Evolutionary conservation across 345 rosid species (phyloP), one percentile per base, ranked within the genome.

Genomic region (Boechera retrofracta): DNA sequence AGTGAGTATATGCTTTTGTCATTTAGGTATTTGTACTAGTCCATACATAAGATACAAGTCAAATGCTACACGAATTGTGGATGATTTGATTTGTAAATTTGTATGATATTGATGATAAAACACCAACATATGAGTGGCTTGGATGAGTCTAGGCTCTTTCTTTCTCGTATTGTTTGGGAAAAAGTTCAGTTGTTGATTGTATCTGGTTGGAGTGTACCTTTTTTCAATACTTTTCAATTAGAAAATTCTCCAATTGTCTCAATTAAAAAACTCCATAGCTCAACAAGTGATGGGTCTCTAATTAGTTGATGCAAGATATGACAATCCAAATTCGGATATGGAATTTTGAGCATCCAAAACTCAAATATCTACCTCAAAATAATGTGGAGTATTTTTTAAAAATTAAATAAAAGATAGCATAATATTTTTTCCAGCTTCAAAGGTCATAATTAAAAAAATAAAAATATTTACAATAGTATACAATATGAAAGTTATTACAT

Each of bases 71-170:
- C 18, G 39, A 21, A 6, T 32, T 64, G 64, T 53, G 38, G 4
- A 73, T 42, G 26, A 5, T 53, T 42, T 53, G 5, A 16, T 63
- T 11, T 33, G 36, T 1, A 33, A 18, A 12, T 32, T 47, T 13
- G 36, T 35, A 59, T 47, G 51, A 72, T 21, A 21, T 35, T 35
- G 32, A 39, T 54, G 41, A 31, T 54, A 38, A 31, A 64, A 29
- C 28, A 29, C 28, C 18, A 28, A 67, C 16, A 5, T 44, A 51
- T 59, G 74, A 75, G 47, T 60, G 69, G 64, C 49, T 69, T 52
- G 64, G 39, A 42, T 53, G 57, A 24, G 24, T 41, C 36, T 52
- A 69, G 38, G 29, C 36, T 32, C 13, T 57, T 65, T 31, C 12
- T 60, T 61, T 60, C 53, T 44, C 71, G 12, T 64, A 44, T 55